Conservation (phyloP, 139 green algal genomes). For the Eudorina sp. region DNA sequence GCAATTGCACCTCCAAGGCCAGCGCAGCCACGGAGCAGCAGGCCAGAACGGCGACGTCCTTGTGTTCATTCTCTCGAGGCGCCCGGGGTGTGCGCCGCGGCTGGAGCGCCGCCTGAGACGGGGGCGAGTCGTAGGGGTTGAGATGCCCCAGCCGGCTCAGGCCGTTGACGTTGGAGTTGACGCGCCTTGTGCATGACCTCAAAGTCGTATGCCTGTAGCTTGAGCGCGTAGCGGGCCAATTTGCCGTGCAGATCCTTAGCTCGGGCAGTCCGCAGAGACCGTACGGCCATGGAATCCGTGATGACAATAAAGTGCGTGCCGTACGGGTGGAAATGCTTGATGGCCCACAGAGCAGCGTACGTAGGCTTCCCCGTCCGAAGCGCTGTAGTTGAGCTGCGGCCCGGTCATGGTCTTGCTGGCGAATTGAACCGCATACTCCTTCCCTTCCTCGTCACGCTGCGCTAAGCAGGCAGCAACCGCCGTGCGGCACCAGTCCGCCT, state of each 20-base stretch:
- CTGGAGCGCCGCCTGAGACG: background rate
- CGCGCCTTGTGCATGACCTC: background rate
- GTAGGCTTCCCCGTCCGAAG: constrained; percentile 46
- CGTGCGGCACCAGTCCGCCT: background rate
- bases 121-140: no score
- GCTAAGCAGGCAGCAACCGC: background rate
- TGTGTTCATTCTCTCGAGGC: no score
- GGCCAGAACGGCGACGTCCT: no score
- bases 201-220: constrained; percentile 49
- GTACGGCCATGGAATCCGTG: constrained; percentile 50
- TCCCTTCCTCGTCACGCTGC: background rate
- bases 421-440: background rate
- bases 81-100: background rate
- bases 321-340: constrained; percentile 46
- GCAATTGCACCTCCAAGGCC: background rate
- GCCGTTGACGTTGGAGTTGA: constrained; percentile 2
- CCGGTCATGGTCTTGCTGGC: constrained; percentile 3
- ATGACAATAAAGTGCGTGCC: constrained; percentile 41
- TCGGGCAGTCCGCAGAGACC: constrained; percentile 16
- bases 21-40: no score
- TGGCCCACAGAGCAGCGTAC: constrained; percentile 35
- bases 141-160: constrained; percentile 26
- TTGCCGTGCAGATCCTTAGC: background rate
- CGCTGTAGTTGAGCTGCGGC: constrained; percentile 43
- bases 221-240: constrained; percentile 47